phyloP scores from a whole-genome alignment of 176 grass and related monocot species.

The Musa schizocarpa region DNA sequence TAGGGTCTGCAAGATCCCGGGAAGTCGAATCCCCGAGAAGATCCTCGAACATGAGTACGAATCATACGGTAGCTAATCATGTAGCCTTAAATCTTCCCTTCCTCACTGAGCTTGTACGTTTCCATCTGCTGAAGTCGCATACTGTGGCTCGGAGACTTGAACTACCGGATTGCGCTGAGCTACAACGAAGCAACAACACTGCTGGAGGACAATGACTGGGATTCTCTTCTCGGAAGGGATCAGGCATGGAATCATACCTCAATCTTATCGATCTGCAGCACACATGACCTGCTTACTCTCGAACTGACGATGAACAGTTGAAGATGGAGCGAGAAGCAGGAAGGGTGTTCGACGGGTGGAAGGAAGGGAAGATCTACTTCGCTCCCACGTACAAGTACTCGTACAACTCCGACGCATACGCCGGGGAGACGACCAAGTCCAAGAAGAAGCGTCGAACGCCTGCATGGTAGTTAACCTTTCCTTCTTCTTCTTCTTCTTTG shows the following conservation, averaged over 20 bases:
- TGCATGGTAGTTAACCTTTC: conserved; percentile 39
- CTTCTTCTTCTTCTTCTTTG: too few relatives aligned
- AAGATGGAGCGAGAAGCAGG: conserved; percentile 67
- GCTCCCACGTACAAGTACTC: conserved; percentile 84
- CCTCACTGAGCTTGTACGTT: background rate
- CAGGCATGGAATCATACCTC: conserved; percentile 31
- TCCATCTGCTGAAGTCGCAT: conserved; percentile 32
- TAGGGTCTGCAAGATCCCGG: conserved; percentile 43
- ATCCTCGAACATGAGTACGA: conserved; percentile 83
- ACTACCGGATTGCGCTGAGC: conserved; percentile 67
- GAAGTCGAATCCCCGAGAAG: conserved; percentile 41
- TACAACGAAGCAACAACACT: conserved; percentile 68
- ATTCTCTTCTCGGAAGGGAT: conserved; percentile 63
- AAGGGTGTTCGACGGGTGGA: conserved; percentile 80
- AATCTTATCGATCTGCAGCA: too few relatives aligned
- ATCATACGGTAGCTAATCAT: background rate
- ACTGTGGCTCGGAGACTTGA: conserved; percentile 82
- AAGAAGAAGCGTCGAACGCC: conserved; percentile 89
- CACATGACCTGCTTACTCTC: background rate
- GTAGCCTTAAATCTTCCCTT: too few relatives aligned
- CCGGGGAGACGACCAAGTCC: conserved; percentile 53
- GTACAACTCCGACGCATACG: conserved; percentile 61
- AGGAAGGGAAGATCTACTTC: conserved; percentile 84
- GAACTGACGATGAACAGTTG: conserved; percentile 29
- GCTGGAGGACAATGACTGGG: conserved; percentile 91